Base-by-base conservation (phyloP, 2,329 filamentous ascomycete species). In the Biscogniauxia sp. region DNA sequence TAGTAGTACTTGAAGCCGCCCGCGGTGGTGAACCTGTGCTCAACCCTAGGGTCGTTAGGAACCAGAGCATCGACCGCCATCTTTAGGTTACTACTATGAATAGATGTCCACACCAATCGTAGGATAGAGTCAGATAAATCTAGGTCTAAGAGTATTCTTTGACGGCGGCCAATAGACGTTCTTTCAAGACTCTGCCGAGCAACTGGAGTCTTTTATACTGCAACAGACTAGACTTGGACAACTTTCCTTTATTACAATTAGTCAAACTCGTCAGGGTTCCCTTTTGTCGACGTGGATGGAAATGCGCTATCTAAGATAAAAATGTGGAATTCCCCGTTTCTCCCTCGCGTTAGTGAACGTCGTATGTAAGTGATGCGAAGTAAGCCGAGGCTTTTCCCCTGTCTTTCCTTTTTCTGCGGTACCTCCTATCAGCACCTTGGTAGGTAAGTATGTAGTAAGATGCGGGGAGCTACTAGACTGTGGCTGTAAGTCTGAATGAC, bases 1-100 rank as follows among this genome's bases (percentile, higher is more conserved):
- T 88, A 89, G 69, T 82, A 85, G 78, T 95, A 96, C 37, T 80
- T 91, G 69, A 84, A 83, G 66, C 88, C 89, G 66, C 89, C 88
- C 60, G 93, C 78, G 56, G 80, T 77, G 51, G 86, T 83, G 58
- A 82, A 87, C 69, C 85, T 82, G 72, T 87, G 83, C 69, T 86
- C 78, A 68, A 92, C 82, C 64, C 91, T 84, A 37, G 86, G 71
- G 78, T 94, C 91, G 63, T 84, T 82, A 50, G 82, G 82, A 20
- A 81, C 80, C 64, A 94, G 84, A 72, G 89, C 90, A 72, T 89
- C 84, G 51, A 82, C 74, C 55, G 82, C 20, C 58, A 64, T 64
- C 8, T 50, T 50, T 57, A 55, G 51, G 52, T 53, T 7, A 32
- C 28, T 32, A 32, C 28, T 5, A 23, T 23, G 23, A 54, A 62